Conservation (phyloP, 2,329 filamentous ascomycete genomes). For the Trichoderma afroharzianum region DNA sequence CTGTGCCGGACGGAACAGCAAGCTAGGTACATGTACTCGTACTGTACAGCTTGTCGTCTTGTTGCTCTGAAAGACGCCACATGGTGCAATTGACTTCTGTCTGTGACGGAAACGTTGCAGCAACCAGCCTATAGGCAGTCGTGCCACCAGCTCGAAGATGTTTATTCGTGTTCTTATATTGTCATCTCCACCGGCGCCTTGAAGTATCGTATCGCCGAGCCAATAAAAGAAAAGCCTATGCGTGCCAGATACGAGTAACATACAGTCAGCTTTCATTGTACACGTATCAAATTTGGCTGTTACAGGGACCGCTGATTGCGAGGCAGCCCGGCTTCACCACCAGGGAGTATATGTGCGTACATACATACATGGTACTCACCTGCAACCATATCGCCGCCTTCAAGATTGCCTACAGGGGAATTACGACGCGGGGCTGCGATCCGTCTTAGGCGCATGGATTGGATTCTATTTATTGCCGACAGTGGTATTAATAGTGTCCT, state of each 20-base stretch:
- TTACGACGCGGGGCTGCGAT: neutral
- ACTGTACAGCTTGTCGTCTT: neutral
- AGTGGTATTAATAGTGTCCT: neutral
- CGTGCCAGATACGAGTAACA: neutral
- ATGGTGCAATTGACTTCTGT: neutral
- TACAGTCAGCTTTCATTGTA: neutral
- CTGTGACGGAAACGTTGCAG: neutral
- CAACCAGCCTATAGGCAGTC: neutral
- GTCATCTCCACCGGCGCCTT: neutral
- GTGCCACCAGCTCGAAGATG: neutral
- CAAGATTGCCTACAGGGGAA: neutral
- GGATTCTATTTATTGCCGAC: neutral
- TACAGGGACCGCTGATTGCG: neutral
- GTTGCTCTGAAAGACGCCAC: neutral
- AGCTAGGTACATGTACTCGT: no score
- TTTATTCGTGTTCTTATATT: neutral
- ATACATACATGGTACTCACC: no score
- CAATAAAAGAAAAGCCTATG: neutral
- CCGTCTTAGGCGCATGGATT: neutral
- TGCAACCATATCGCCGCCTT: neutral
- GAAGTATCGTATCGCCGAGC: neutral
- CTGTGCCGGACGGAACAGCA: neutral
- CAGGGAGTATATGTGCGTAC: neutral
- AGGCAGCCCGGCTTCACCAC: slow-evolving; percentile 2
- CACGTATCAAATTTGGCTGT: neutral